These are phyloP conservation scores for Wakefieldia striispora DNA, from an alignment of 768 basidiomycete genomes.

Conservation along the genomic window DNA sequence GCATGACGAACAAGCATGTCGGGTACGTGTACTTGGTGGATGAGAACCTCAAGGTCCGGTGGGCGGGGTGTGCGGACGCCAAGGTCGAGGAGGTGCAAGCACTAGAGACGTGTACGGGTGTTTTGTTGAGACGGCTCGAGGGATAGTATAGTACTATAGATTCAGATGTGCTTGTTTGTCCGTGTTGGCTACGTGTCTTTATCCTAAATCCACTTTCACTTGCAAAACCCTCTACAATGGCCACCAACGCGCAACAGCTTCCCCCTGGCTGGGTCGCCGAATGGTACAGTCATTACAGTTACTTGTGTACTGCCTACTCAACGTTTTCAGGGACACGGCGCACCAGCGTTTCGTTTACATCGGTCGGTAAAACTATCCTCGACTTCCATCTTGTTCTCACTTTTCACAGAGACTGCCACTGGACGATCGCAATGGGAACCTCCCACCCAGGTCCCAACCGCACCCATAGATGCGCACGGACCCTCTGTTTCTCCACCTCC, in stretches of 20 bases:
- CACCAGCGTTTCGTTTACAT: constrained; percentile 87
- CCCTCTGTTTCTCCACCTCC: constrained; percentile 46
- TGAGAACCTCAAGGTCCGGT: constrained; percentile 77
- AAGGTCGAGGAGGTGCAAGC: constrained; percentile 67
- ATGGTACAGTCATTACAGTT: constrained; percentile 56
- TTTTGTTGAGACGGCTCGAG: constrained; percentile 62
- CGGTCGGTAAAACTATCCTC: constrained; percentile 49
- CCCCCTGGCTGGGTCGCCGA: constrained; percentile 93
- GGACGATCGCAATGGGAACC: constrained; percentile 90
- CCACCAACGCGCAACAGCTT: constrained; percentile 59
- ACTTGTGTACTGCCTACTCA: constrained; percentile 10
- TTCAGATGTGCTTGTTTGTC: constrained; percentile 20
- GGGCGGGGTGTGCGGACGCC: constrained; percentile 91
- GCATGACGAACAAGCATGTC: constrained; percentile 85
- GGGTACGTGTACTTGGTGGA: constrained; percentile 94
- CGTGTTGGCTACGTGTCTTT: constrained; percentile 28
- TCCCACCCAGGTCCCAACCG: constrained; percentile 43
- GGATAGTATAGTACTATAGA: constrained; percentile 11
- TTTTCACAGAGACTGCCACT: constrained; percentile 68
- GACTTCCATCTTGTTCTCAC: constrained; percentile 10
- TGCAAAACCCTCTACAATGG: constrained; percentile 30
- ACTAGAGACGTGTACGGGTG: constrained; percentile 65
- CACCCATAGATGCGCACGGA: constrained; percentile 40
- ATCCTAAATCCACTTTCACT: background rate
- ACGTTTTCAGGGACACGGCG: constrained; percentile 62